Evolutionary conservation across 352 stramenopile genomes (phyloP), one percentile per base, ranked within the genome.

Genomic region (Globisporangium cederbergense): DNA sequence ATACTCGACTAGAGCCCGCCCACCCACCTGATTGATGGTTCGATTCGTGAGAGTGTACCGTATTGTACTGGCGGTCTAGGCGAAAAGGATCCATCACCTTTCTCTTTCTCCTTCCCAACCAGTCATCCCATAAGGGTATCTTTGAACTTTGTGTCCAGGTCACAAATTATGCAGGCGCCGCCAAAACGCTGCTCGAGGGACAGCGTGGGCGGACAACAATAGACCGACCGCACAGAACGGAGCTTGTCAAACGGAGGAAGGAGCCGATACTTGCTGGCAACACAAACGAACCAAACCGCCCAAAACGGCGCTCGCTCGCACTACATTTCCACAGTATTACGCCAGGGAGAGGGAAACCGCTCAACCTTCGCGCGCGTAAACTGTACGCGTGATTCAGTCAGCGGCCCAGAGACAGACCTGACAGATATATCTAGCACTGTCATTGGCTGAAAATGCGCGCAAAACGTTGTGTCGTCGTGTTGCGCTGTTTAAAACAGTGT

Each of bases 321-420:
- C 25, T 56, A 42, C 28, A 43, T 25, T 40, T 36, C 34, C 6
- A 2, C n/a, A 32, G 30, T 57, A 58, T 58, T 43, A 58, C 52
- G 52, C 52, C 52, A 57, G 18, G 14, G 16, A 45, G 51, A 57
- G 51, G 51, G 30, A 57, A 42, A 36, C 50, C 22, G 13, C 51
- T 57, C 51, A 42, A 56, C 51, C 18, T 57, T 43, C 18, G 51
- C n/a, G 52, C 30, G 52, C 52, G 52, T 58, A 58, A 58, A 58
- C 52, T 58, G 52, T 45, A 58, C 52, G 52, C 52, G 52, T 32
- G 52, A 46, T 58, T n/a, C 52, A 40, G 36, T 14, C 28, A 42
- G 11, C 36, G 18, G n/a, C 16, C 28, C 28, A 58, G 52, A 58
- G 52, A 58, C 52, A 58, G 52, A 58, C 52, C 50, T 0, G 14